Base-by-base conservation (phyloP, 1,284 basidiomycete genomes). In the Ustilago vetiveriae region DNA sequence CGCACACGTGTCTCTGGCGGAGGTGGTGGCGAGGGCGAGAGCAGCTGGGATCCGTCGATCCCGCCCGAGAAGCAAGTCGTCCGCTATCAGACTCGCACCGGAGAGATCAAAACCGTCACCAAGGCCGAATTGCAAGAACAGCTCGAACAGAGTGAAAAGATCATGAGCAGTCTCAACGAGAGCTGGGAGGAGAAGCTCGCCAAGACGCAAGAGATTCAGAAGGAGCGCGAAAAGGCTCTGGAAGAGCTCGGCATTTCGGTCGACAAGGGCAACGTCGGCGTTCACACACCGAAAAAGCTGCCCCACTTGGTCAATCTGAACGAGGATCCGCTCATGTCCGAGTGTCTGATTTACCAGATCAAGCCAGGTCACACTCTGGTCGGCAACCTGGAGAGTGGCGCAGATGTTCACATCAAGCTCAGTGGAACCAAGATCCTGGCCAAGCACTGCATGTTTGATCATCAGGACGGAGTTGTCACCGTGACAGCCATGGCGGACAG, bases 161-260 rank as follows among this genome's bases (percentile, higher is more conserved):
- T 98, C 63, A 97, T 98, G 94, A 88, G 93, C 83, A 88, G 89
- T 74, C 84, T 98, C 82, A 97, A 97, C 82, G 91, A 98, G 85
- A 97, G 94, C 3, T 98, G 95, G 94, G 95, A 98, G 83, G 87
- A 97, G 84, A 98, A 98, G 85, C 85, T 98, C 85, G 84, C 86
- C 72, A 88, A 92, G 81, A 98, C 95, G 14, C 91, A 95, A 81
- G 90, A 92, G 81, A 92, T 98, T 38, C 94, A 98, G 84, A 91
- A 91, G 78, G 93, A 98, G 84, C 88, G 95, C 64, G 95, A 98
- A 85, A 90, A 94, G 85, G 96, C 95, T 4, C 84, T 98, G 44
- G 96, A 98, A 83, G 95, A 98, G 84, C 85, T 98, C 65, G 95
- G 95, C 45, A 98, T 98, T 82, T 91, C 92, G 33, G 92, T 98